Percentiles rank a stretch among this genome's conserved stretches.
Evolutionary conservation across 2,329 filamentous ascomycete genomes (phyloP).

Genomic region (Cadophora sp.): DNA sequence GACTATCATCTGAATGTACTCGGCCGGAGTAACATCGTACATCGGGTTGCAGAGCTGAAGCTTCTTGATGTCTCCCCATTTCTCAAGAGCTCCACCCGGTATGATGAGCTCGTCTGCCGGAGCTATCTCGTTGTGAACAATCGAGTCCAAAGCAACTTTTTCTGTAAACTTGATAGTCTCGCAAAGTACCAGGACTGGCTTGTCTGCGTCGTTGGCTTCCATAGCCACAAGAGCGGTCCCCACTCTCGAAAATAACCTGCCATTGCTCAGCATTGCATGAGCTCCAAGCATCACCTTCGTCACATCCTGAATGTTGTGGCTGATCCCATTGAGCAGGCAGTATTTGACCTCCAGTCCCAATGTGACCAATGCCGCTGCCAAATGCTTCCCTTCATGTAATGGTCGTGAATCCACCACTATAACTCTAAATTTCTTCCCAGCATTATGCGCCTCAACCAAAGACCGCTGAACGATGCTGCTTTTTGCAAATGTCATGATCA

Average conservation of each 20-base stretch:
- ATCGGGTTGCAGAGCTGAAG: constrained; percentile 76
- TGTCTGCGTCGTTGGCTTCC: constrained; percentile 75
- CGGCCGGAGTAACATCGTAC: constrained; percentile 90
- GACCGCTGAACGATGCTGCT: constrained; percentile 86
- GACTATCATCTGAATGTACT: constrained; percentile 86
- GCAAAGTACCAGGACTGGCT: constrained; percentile 87
- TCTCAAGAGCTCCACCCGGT: constrained; percentile 49
- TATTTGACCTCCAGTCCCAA: constrained; percentile 81
- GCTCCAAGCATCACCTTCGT: constrained; percentile 77
- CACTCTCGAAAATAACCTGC: constrained; percentile 84
- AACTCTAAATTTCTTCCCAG: constrained; percentile 80
- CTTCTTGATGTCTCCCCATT: constrained; percentile 64
- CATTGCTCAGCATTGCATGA: constrained; percentile 95
- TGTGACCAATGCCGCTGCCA: constrained; percentile 72
- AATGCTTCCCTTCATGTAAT: constrained; percentile 71
- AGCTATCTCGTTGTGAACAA: constrained; percentile 93
- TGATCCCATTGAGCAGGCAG: constrained; percentile 78
- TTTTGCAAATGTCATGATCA: constrained; percentile 86
- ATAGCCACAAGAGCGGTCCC: constrained; percentile 89
- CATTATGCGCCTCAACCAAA: constrained; percentile 72
- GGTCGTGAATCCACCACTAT: constrained; percentile 82
- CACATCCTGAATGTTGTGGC: constrained; percentile 73
- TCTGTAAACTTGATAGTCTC: constrained; percentile 96
- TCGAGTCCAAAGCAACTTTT: constrained; percentile 87
- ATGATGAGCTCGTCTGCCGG: constrained; percentile 68